Evolutionary conservation across 495 filamentous ascomycete genomes (phyloP).

Genomic region (Penicillium paxilli): DNA sequence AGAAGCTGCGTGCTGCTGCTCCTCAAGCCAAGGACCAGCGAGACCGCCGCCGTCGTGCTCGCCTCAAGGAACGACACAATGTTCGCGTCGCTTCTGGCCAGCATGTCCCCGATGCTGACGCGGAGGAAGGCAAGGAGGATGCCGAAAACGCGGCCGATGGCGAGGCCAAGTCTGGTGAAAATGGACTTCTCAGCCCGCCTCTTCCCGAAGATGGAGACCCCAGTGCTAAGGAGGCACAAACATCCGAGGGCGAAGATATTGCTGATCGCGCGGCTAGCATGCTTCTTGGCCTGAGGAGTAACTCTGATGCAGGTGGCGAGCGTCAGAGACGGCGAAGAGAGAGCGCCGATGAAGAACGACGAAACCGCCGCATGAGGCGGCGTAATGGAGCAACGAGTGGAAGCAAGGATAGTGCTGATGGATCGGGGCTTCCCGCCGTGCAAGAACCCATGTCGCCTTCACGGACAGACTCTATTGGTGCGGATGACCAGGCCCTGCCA

Average conservation of each 20-base stretch:
- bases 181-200: slow-evolving; percentile 41
- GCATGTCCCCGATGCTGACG: slow-evolving; percentile 66
- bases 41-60: slow-evolving; percentile 81
- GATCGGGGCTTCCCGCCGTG: slow-evolving; percentile 32
- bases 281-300: slow-evolving; percentile 75
- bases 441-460: slow-evolving; percentile 35
- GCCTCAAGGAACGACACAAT: slow-evolving; percentile 87
- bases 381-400: slow-evolving; percentile 48
- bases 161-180: slow-evolving; percentile 26
- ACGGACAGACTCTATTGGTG: slow-evolving; percentile 20
- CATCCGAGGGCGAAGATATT: slow-evolving; percentile 68
- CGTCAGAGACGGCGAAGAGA: slow-evolving; percentile 63
- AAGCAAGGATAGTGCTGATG: slow-evolving; percentile 49
- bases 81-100: slow-evolving; percentile 89
- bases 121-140: slow-evolving; percentile 29
- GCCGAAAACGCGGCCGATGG: slow-evolving; percentile 22
- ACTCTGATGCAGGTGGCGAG: slow-evolving; percentile 54
- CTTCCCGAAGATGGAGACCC: slow-evolving; percentile 39
- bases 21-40: slow-evolving; percentile 85
- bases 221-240: slow-evolving; percentile 38
- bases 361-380: slow-evolving; percentile 58
- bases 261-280: slow-evolving; percentile 81
- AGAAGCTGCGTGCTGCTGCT: slow-evolving; percentile 91
- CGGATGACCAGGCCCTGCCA: slow-evolving; percentile 24
- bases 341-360: slow-evolving; percentile 69